Evolutionary conservation across 2,329 filamentous ascomycete genomes (phyloP).

Genomic region (Dryadomyces quercus-mongolicae): DNA sequence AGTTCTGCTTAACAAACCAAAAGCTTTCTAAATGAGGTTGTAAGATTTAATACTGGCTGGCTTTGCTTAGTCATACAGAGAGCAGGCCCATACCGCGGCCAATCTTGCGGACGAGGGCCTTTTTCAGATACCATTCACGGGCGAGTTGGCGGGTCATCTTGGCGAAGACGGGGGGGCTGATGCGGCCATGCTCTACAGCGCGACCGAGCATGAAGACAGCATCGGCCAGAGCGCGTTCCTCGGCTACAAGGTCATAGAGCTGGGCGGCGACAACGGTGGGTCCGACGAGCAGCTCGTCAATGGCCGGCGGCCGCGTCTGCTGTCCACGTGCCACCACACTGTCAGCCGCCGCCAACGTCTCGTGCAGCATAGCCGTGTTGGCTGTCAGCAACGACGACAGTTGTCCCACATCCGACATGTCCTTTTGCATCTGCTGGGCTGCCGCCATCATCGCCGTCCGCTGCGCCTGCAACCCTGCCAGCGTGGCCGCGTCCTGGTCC

Average conservation of each 20-base stretch:
- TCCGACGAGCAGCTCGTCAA: conserved; percentile 87
- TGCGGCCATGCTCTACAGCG: conserved; percentile 60
- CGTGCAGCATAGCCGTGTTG: conserved; percentile 69
- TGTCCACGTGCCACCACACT: conserved; percentile 62
- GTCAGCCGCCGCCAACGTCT: conserved; percentile 69
- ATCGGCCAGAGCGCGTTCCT: conserved; percentile 78
- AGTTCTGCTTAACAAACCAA: background rate
- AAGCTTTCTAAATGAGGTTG: background rate
- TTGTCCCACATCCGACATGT: conserved; percentile 58
- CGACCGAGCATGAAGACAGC: conserved; percentile 72
- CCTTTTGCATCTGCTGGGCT: conserved; percentile 56
- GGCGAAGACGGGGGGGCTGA: conserved; percentile 62
- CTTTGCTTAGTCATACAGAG: background rate
- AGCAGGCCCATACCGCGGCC: conserved; percentile 59
- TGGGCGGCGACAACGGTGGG: conserved; percentile 89
- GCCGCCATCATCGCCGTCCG: conserved; percentile 63
- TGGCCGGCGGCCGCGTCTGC: conserved; percentile 55
- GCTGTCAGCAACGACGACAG: conserved; percentile 59
- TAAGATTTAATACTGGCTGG: too few relatives aligned
- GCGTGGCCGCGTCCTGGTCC: conserved; percentile 59
- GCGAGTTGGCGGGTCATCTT: conserved; percentile 65
- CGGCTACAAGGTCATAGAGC: conserved; percentile 77
- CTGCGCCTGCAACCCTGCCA: conserved; percentile 68
- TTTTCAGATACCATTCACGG: conserved; percentile 73
- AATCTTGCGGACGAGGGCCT: conserved; percentile 69